Conservation (phyloP, 768 basidiomycete genomes). For the Amanita phalloides region DNA sequence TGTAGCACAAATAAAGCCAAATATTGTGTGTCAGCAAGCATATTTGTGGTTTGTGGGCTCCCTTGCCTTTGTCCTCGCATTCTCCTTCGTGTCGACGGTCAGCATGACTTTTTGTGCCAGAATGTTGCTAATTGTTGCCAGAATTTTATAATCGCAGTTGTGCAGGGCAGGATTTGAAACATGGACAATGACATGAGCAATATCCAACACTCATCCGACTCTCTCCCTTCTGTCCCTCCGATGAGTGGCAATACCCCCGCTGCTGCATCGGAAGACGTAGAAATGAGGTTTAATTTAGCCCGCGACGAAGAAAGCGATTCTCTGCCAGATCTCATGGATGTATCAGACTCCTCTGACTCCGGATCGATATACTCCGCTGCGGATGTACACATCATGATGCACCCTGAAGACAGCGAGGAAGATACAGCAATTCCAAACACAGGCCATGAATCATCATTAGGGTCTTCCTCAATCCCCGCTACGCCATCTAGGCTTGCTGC, state of each 20-base stretch:
- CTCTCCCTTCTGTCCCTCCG: background rate
- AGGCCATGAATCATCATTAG: background rate
- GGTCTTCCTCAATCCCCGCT: constrained; percentile 1
- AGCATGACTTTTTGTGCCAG: background rate
- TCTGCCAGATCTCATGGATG: constrained; percentile 18
- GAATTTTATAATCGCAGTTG: background rate
- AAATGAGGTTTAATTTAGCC: background rate
- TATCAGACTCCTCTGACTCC: background rate
- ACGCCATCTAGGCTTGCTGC: constrained; percentile 5
- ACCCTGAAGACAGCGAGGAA: background rate
- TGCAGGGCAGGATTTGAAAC: background rate
- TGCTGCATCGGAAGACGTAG: background rate
- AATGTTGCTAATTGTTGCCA: background rate
- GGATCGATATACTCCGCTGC: background rate
- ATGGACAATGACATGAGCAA: background rate
- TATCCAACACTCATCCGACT: background rate
- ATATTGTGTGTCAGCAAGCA: background rate
- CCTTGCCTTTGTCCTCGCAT: background rate
- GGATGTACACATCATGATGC: constrained; percentile 5
- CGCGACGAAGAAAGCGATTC: constrained; percentile 16
- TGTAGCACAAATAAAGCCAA: background rate
- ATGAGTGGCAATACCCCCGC: background rate
- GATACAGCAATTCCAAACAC: background rate
- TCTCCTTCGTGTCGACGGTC: background rate
- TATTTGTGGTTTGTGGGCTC: background rate